Base-by-base conservation (phyloP, 768 basidiomycete species). In the Rhodosporidiobolus odoratus region DNA sequence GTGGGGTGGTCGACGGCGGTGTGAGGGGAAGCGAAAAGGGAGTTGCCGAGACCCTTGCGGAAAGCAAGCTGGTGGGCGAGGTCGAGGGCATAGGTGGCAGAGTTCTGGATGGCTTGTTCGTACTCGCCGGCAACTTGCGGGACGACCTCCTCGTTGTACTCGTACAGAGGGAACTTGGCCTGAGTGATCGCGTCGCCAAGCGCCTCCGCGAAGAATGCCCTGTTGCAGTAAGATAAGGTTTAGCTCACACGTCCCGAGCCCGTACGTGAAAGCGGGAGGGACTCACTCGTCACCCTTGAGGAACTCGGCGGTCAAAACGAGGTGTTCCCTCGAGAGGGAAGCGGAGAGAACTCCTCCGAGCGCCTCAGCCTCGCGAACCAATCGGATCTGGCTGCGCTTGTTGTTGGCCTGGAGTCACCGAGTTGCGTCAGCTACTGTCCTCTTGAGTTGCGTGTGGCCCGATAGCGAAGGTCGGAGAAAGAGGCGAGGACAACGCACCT, bases 271-370 rank as follows among this genome's bases (percentile, higher is more conserved):
- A 23, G 40, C 1, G 19, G 2, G 50, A 65, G 27, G 57, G 52
- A 48, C 5, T 40, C 37, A 30, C 23, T 12, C 94, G 80, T 99
- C 92, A 57, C 91, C 93, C 68, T 88, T 86, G 76, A 97, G 82
- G 82, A 96, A 99, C 80, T 97, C 94, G 62, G 95, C 92, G 32
- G 91, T 94, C 79, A 97, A 82, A 69, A 92, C 88, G 54, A 99
- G 84, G 81, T 97, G 88, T 82, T 98, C 95, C 75, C 95, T 83
- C 25, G 88, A 85, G 74, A 97, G 83, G 72, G 85, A 88, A 66
- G 92, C 82, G 34, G 92, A 92, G 73, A 98, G 84, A 61, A 93
- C 85, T 78, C 93, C 95, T 60, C 95, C 95, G 79, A 91, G 90
- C 45, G 97, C 84, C 82, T 98, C 95, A 68, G 89, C 88, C 81